Evolutionary conservation across 306 rosid genomes (phyloP), one percentile per base, ranked within the genome.

Genomic region (Quercus agrifolia): DNA sequence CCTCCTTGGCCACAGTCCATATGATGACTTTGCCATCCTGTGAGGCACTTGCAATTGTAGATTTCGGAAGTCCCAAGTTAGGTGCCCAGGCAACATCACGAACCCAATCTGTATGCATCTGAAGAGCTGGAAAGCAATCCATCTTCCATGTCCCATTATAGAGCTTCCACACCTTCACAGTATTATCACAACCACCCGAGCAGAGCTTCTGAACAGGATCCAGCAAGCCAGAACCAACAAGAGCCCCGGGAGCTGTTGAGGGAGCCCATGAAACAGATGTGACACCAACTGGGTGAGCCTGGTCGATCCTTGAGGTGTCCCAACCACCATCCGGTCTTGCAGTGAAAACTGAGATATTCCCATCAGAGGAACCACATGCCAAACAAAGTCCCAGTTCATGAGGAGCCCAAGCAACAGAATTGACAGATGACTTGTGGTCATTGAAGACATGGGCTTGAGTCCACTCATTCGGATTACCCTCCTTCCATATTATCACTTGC

Each of bases 191-290:
- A 18, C 97, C 96, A 77, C 96, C 96, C 18, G 96, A 93, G 72
- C 97, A 93, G 23, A 93, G 87, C 93, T 91, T 93, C 80, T 85
- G 94, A 54, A 93, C 98, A 38, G 94, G 91, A 77, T 91, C 94
- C 41, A 91, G 93, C 86, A 90, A 75, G 28, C 97, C 93, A 1
- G 94, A 83, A 73, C 97, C 92, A 72, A 88, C 94, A 83, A 93
- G 86, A 58, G 96, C 93, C 23, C 93, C 94, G 0, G 96, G 97
- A 12, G 96, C 94, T 19, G 85, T 89, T 9, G 97, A 77, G 44
- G 97, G 98, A 3, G 97, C 98, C 98, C 97, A 93, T 14, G 97
- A 93, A 74, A 93, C 91, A n/a, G 96, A 93, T 11, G 96, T 93
- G 10, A 93, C 97, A 19, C 97, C 96, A 35, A 93, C 89, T 1